Evolutionary conservation across 1,284 basidiomycete genomes (phyloP), one percentile per base, ranked within the genome.

Genomic region (Ustilago lituana): DNA sequence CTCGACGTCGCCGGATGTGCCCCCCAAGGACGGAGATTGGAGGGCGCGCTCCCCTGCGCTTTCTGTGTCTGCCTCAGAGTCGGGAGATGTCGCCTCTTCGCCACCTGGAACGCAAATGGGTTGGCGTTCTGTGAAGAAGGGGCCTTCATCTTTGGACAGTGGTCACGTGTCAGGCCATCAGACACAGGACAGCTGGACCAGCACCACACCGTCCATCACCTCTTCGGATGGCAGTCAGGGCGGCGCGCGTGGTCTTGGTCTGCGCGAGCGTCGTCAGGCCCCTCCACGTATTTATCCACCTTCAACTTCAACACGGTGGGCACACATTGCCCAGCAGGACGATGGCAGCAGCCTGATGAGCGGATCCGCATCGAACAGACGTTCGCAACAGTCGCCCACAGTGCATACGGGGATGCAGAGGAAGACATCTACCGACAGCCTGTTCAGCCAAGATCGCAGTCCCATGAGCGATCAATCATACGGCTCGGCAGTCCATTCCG

Each of bases 281-380:
- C 66, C 73, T n/a, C 71, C 71, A 4, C 60, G 73, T 23, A 75
- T 75, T 38, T 70, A 75, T 46, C 73, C 71, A 6, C 73, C 73
- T 12, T 75, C 73, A 11, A 55, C 52, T 15, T 59, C 64, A 22
- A 59, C 58, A 2, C 43, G 65, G 5, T 68, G 65, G 65, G 59
- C 60, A 10, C 51, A 63, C 36, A 63, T 59, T 3, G 38, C 45
- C 11, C 55, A 53, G 11, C 54, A 53, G 26, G 64, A 62, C 49
- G 64, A 67, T 19, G 37, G 17, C 24, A 45, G 33, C 53, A 50
- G 53, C 19, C 29, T 39, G 0, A 23, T 37, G 29, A 29, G 40
- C n/a, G 51, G 35, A 3, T 35, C 40, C 5, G 40, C 22, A 20
- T 49, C 50, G 5, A 39, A 36, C 23, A 37, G 61, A 22, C 55